These are phyloP conservation scores for Botrytis byssoidea DNA, from an alignment of 2,329 filamentous ascomycete species.

Conservation along the genomic window DNA sequence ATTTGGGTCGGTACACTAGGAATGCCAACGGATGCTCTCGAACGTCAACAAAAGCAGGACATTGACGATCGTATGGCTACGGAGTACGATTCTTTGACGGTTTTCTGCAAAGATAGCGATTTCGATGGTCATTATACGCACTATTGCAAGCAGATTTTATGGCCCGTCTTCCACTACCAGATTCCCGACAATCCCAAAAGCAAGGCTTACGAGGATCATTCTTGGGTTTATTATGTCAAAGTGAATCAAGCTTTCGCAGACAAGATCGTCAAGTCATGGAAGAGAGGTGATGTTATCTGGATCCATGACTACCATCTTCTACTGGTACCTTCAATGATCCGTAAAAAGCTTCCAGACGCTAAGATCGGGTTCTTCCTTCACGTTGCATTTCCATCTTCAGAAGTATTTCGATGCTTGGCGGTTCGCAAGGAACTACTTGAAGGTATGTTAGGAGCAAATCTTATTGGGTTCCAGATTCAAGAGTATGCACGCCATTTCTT, in stretches of 20 bases:
- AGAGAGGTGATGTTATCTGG: slow-evolving; percentile 90
- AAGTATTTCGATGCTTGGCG: slow-evolving; percentile 90
- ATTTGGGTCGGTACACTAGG: slow-evolving; percentile 92
- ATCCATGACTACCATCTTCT: slow-evolving; percentile 94
- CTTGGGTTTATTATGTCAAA: slow-evolving; percentile 90
- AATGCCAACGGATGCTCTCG: slow-evolving; percentile 86
- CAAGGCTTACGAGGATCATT: slow-evolving; percentile 97
- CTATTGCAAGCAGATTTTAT: slow-evolving; percentile 96
- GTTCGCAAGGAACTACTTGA: slow-evolving; percentile 83
- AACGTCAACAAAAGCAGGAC: slow-evolving; percentile 72
- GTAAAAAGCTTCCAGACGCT: slow-evolving; percentile 85
- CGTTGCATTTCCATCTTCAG: slow-evolving; percentile 91
- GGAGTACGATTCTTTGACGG: slow-evolving; percentile 78
- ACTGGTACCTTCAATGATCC: slow-evolving; percentile 83
- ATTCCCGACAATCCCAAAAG: slow-evolving; percentile 97
- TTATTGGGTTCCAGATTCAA: slow-evolving; percentile 89
- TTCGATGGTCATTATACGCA: slow-evolving; percentile 93
- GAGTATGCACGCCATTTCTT: slow-evolving; percentile 94
- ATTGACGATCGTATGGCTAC: slow-evolving; percentile 80
- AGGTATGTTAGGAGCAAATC: slow-evolving; percentile 88
- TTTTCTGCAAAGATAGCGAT: slow-evolving; percentile 86
- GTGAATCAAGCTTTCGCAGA: slow-evolving; percentile 93
- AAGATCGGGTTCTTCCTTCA: slow-evolving; percentile 97
- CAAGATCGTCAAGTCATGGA: slow-evolving; percentile 87
- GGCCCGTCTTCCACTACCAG: slow-evolving; percentile 98